Evolutionary conservation across 371 early-diverging fungal species (phyloP).

Genomic region (Rhizoclosmatium hyalinum): DNA sequence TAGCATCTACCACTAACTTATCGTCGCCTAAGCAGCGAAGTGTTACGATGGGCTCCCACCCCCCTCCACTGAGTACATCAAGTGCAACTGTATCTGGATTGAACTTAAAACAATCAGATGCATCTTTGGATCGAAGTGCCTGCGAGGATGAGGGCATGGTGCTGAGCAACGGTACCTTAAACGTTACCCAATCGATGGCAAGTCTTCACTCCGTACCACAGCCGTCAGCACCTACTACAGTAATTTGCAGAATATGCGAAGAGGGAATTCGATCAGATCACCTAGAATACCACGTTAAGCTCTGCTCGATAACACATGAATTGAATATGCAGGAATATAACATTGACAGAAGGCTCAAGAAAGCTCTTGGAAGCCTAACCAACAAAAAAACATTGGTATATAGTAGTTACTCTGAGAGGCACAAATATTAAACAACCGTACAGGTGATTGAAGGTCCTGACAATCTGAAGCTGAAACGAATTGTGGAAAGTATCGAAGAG

Average conservation of each 20-base stretch:
- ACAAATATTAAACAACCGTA: neutral
- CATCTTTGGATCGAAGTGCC: neutral
- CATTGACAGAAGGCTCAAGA: constrained; percentile 57
- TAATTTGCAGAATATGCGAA: constrained; percentile 77
- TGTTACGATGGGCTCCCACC: neutral
- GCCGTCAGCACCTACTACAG: neutral
- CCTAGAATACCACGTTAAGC: constrained; percentile 66
- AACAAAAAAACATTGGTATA: constrained; percentile 24
- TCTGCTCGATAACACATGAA: constrained; percentile 70
- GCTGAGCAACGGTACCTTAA: neutral
- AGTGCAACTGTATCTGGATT: neutral
- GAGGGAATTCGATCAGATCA: constrained; percentile 55
- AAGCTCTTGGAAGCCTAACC: constrained; percentile 29
- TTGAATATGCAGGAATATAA: constrained; percentile 65
- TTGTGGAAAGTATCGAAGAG: constrained; percentile 36
- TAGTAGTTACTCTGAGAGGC: neutral
- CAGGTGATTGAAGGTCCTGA: constrained; percentile 1
- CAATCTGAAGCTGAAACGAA: constrained; percentile 30
- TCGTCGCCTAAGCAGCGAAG: constrained; percentile 3
- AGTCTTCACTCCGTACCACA: neutral
- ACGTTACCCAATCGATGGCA: neutral
- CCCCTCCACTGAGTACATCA: neutral
- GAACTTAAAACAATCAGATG: neutral
- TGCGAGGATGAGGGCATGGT: neutral
- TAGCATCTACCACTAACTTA: neutral